Evolutionary conservation across 179 eudicot genomes (phyloP), one percentile per base, ranked within the genome.

Genomic region (Vitellaria paradoxa): DNA sequence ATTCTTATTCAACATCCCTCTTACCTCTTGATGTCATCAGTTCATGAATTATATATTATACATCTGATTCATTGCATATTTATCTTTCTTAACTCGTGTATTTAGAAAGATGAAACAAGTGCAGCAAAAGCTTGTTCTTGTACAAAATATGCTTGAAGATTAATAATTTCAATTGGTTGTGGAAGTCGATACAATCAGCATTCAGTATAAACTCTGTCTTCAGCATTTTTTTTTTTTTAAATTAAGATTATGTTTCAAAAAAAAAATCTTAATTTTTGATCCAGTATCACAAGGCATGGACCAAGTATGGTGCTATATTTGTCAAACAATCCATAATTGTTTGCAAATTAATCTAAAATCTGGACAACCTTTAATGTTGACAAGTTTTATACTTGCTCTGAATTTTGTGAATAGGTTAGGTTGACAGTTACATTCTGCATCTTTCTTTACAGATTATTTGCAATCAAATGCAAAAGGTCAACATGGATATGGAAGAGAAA

Each of bases 401-500:
- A 37, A 17, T 23, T 23, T 75, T 50, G 47, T 50, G 46, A 50
- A 56, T 70, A 49, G 2, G 30, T 20, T 6, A 63, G 42, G 26
- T 24, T 75, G 45, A 47, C 47, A 13, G 24, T 30, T 65, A 5
- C 70, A 20, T 40, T 65, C 47, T 79, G 70, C 60, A 42, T 53
- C 17, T 74, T 49, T 72, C 13, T 52, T 49, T 42, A 49, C 75
- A 64, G 75, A 63, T 71, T 14, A 56, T 72, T 53, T 72, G 49
- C 14, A 63, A 59, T 49, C 12, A 30, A 67, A 59, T 42, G 18
- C 8, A 23, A 45, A 70, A 42, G 64, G 18, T 24, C 37, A 37
- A 7, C 17, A 20, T 12, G 40, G 60, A 79, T 42, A 76, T 50
- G 56, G 77, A 30, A 56, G 73, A 64, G 46, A 81, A 79, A 59